Evolutionary conservation across 2,329 filamentous ascomycete species (phyloP), one percentile per base, ranked within the genome.

Genomic region (Colletotrichum sp.): DNA sequence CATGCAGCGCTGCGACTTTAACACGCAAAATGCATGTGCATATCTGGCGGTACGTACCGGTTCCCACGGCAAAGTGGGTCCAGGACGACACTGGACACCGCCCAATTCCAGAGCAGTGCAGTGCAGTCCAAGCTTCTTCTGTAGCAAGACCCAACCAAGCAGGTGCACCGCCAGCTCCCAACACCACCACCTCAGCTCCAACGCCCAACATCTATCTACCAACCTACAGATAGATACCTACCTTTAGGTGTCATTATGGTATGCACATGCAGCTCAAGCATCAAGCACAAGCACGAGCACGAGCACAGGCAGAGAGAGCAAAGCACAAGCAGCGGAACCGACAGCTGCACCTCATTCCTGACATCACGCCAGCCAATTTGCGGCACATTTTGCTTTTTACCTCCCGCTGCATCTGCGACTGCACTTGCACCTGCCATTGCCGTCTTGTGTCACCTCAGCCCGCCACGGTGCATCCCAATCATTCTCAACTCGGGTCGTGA

Each of bases 311-410:
- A 52, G n/a, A 52, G 44, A 21, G n/a, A 52, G n/a, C 44, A 52
- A 52, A 59, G 64, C 55, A 63, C 59, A 36, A 32, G 36, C 64
- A 62, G 24, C 30, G 24, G 18, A 10, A 32, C 59, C 59, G 30
- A 62, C 59, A 49, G 34, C n/a, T 67, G 69, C 69, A 75, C 62
- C 72, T 71, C 72, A 65, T 44, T 68, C 57, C 65, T 64, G 59
- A 57, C 57, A 73, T 63, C 55, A 73, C 65, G 66, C 57, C 64
- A 63, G 39, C 30, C 30, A 26, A 69, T 28, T 52, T 66, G 57
- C 28, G 32, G 71, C 30, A 3, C 30, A n/a, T 24, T 52, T 66
- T 36, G 24, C 39, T 62, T 65, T 44, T 26, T 28, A 44, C 21
- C 34, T 21, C 62, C 32, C 34, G 32, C 32, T 44, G 52, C 63